Evolutionary conservation across 176 grass and related monocot species (phyloP).

Genomic region (Areca catechu): DNA sequence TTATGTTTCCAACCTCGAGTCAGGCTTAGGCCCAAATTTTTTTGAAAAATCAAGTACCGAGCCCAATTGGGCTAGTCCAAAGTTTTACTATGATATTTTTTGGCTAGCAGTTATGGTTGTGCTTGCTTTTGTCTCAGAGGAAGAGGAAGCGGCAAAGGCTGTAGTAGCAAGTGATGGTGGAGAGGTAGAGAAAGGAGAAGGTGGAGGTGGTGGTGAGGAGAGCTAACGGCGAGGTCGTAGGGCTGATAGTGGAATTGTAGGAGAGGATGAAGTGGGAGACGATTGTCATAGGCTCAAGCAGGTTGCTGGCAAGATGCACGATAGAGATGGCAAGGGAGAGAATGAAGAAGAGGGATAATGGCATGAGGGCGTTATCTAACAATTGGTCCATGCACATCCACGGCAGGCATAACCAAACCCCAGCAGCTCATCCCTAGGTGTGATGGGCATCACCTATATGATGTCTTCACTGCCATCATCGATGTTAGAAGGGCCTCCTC

Average conservation of each 20-base stretch:
- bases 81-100: too few species aligned
- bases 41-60: too few species aligned
- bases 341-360: slow-evolving; percentile 41
- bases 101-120: slow-evolving; percentile 5
- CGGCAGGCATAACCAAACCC: slow-evolving; percentile 50
- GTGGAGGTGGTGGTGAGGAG: slow-evolving; percentile 36
- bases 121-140: slow-evolving; percentile 54
- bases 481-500: background rate
- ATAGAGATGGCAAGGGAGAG: slow-evolving; percentile 20
- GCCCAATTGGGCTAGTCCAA: too few species aligned
- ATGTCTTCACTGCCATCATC: background rate
- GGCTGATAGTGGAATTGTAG: slow-evolving; percentile 34
- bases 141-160: slow-evolving; percentile 70
- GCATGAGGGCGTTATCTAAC: slow-evolving; percentile 9
- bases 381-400: slow-evolving; percentile 85
- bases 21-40: too few species aligned
- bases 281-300: too few species aligned
- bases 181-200: slow-evolving; percentile 52
- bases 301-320: too few species aligned
- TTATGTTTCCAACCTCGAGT: too few species aligned
- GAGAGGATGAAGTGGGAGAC: slow-evolving; percentile 47
- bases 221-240: slow-evolving; percentile 56
- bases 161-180: slow-evolving; percentile 38
- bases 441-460: slow-evolving; percentile 8
- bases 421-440: slow-evolving; percentile 52